Conservation (phyloP, 2,329 filamentous ascomycete species). For the Metarhizium album region DNA sequence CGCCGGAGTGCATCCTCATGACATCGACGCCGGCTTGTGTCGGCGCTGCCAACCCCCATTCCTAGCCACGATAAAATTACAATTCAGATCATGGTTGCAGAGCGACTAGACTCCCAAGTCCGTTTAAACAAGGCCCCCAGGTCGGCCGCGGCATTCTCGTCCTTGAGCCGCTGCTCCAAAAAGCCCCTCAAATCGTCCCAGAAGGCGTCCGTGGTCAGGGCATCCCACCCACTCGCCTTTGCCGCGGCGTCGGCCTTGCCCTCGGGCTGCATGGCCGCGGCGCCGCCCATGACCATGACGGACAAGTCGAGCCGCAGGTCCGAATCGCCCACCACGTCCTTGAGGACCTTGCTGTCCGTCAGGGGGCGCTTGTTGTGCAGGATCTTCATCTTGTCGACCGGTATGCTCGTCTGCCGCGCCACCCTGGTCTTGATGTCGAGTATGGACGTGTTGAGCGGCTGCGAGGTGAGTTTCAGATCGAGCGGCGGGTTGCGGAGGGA, state of each 20-base stretch:
- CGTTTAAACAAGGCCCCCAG: constrained; percentile 57
- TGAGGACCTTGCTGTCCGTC: constrained; percentile 63
- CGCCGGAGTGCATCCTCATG: neutral
- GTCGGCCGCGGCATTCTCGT: constrained; percentile 53
- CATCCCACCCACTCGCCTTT: constrained; percentile 38
- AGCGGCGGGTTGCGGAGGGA: constrained; percentile 67
- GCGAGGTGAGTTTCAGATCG: constrained; percentile 53
- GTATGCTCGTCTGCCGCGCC: constrained; percentile 48
- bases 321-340: constrained; percentile 53
- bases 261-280: constrained; percentile 33
- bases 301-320: constrained; percentile 56
- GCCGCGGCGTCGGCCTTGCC: constrained; percentile 19
- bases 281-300: constrained; percentile 79
- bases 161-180: constrained; percentile 65
- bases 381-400: constrained; percentile 73
- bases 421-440: constrained; percentile 68
- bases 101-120: constrained; percentile 50
- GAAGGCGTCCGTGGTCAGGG: constrained; percentile 63
- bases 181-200: constrained; percentile 81
- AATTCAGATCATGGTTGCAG: constrained; percentile 13
- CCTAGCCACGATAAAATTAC: neutral
- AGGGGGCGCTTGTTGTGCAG: constrained; percentile 82
- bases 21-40: neutral
- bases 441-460: constrained; percentile 59
- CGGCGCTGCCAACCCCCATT: no score